phyloP scores from a whole-genome alignment of 202 grass and related monocot species.

The Musa balbisiana region DNA sequence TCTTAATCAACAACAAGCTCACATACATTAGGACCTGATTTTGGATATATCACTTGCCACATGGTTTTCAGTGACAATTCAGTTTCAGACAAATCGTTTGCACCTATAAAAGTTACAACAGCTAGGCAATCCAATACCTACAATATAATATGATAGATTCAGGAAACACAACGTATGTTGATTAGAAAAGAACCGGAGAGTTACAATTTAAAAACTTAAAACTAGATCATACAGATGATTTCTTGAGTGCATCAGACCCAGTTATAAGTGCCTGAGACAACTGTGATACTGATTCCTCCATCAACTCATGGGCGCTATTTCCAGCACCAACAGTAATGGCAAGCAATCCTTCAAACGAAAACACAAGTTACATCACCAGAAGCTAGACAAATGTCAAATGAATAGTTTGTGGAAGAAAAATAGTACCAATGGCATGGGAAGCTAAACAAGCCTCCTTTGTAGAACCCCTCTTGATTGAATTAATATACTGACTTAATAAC shows the following conservation, averaged over 20 bases:
- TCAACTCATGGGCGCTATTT: conserved; percentile 56
- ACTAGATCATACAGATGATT: conserved; percentile 44
- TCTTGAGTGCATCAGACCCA: conserved; percentile 64
- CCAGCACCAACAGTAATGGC: conserved; percentile 73
- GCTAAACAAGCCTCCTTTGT: conserved; percentile 67
- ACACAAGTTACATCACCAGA: not conserved
- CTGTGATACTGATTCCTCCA: conserved; percentile 65
- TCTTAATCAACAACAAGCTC: not conserved
- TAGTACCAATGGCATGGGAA: conserved; percentile 59
- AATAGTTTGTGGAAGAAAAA: not conserved
- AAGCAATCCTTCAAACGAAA: conserved; percentile 51
- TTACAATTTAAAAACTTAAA: too few relatives aligned
- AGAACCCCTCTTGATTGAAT: conserved; percentile 82
- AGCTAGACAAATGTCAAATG: conserved; percentile 15
- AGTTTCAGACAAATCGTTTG: conserved; percentile 84
- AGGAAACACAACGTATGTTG: conserved; percentile 2
- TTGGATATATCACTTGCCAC: conserved; percentile 95
- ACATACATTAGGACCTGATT: conserved; percentile 78
- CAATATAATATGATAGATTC: conserved; percentile 7
- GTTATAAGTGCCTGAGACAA: conserved; percentile 56
- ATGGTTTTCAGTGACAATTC: conserved; percentile 72
- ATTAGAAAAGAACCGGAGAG: not conserved
- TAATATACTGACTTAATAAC: conserved; percentile 62
- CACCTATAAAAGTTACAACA: conserved; percentile 75
- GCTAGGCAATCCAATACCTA: conserved; percentile 85